Conservation (phyloP, 345 rosid genomes). For the Carallia brachiata region DNA sequence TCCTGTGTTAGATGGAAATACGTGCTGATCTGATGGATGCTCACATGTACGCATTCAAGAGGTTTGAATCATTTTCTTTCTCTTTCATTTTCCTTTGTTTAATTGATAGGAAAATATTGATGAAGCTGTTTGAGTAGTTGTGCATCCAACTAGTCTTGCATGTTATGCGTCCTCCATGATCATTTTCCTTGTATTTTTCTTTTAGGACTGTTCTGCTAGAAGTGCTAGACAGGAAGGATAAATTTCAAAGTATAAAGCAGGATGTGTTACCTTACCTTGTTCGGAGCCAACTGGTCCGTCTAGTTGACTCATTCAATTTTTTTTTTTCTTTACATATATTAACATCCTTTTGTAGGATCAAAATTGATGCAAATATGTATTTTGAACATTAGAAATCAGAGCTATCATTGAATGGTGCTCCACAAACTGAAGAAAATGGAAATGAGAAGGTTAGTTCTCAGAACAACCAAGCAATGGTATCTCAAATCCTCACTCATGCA, state of each 20-base stretch:
- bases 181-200: constrained; percentile 8
- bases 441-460: constrained; percentile 49
- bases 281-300: constrained; percentile 89
- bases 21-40: constrained; percentile 95
- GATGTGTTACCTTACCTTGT: constrained; percentile 96
- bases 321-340: background rate
- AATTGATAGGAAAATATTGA: background rate
- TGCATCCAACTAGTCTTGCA: constrained; percentile 11
- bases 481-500: constrained; percentile 71
- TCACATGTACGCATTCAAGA: constrained; percentile 94
- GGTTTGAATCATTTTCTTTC: constrained; percentile 40
- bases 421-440: constrained; percentile 68
- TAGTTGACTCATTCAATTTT: constrained; percentile 12
- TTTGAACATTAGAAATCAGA: constrained; percentile 58
- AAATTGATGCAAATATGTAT: constrained; percentile 15
- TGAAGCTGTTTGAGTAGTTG: background rate
- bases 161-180: background rate
- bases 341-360: background rate
- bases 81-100: background rate
- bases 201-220: constrained; percentile 74
- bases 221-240: constrained; percentile 64
- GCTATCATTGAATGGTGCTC: constrained; percentile 39
- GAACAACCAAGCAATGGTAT: constrained; percentile 48
- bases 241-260: constrained; percentile 71
- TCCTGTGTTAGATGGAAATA: constrained; percentile 71